Base-by-base conservation (phyloP, 129 eudicot species). In the Sambucus nigra region DNA sequence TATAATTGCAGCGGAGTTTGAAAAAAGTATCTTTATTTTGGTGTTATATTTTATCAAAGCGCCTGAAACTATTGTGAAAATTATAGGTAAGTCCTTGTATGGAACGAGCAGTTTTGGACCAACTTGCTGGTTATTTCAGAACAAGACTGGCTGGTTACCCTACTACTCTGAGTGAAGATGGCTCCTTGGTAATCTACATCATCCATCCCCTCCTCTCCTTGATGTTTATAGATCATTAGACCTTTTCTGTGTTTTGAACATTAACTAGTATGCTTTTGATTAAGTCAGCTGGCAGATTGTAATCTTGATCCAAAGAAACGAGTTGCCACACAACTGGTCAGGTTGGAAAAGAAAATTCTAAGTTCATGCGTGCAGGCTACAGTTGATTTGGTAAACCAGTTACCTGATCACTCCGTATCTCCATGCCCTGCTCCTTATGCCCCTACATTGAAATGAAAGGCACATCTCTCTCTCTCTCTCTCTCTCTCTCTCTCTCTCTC, bases 341-440 rank as follows among this genome's bases (percentile, higher is more conserved):
- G 80, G 66, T 64, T 74, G 76, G 99, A 92, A 74, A 92, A 92
- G 80, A 92, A 71, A 57, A 82, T 92, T 27, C 58, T 86, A 56
- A 74, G 66, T 63, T 75, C 77, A 64, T 92, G 99, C 56, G 64
- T 92, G 73, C 66, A 69, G 81, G 75, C 80, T 51, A 80, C 94
- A 27, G 58, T 61, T 46, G 91, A 82, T 58, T 62, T 92, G 71
- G 77, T 86, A 40, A 59, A 66, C 60, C 75, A 79, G 70, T 66
- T 92, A 65, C 99, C 99, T 40, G 94, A 86, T 79, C 72, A 60
- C 22, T 73, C 84, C 52, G 20, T 70, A 62, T 79, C 96, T 63
- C 95, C 99, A 27, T 92, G 99, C 64, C 95, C 99, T 23, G 99
- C 87, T 57, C 99, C 94, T 51, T 82, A 82, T 72, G 86, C 95